phyloP scores from a whole-genome alignment of 345 rosid species.

The Erodium maritimum region DNA sequence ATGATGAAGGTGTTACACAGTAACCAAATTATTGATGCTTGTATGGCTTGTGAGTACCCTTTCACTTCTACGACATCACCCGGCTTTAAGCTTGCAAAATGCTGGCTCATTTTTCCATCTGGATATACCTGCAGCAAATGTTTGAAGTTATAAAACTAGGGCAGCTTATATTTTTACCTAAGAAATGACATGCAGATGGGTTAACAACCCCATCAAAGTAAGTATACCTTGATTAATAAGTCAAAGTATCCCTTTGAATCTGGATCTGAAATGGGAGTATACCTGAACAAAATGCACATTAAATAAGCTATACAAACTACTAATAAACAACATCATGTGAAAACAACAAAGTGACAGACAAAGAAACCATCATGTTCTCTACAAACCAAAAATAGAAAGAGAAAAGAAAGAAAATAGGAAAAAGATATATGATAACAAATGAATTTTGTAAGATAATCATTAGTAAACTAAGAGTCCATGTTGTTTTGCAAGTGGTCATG shows the following conservation, averaged over 20 bases:
- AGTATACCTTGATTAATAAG: conserved; percentile 72
- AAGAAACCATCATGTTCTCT: background rate
- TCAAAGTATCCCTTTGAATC: conserved; percentile 83
- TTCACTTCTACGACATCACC: conserved; percentile 86
- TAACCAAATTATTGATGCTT: background rate
- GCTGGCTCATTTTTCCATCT: conserved; percentile 97
- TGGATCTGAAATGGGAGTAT: conserved; percentile 91
- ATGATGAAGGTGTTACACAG: background rate
- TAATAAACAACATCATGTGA: background rate
- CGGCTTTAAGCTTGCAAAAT: conserved; percentile 84
- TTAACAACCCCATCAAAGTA: background rate
- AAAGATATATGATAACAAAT: background rate
- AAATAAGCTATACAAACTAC: conserved; percentile 2
- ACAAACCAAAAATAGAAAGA: background rate
- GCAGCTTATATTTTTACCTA: conserved; percentile 5
- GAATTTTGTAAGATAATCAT: background rate
- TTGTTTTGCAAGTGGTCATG: background rate
- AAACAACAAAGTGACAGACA: background rate
- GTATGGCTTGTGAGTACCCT: conserved; percentile 36
- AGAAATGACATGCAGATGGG: background rate
- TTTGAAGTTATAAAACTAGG: background rate
- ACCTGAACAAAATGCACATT: conserved; percentile 32
- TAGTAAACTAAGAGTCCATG: background rate
- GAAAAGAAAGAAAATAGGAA: too few species aligned
- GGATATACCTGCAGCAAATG: conserved; percentile 64